Percentiles rank a stretch among this genome's conserved stretches.
Conservation (phyloP, 495 filamentous ascomycete species). For the Penicillium cosmopolitanum region DNA sequence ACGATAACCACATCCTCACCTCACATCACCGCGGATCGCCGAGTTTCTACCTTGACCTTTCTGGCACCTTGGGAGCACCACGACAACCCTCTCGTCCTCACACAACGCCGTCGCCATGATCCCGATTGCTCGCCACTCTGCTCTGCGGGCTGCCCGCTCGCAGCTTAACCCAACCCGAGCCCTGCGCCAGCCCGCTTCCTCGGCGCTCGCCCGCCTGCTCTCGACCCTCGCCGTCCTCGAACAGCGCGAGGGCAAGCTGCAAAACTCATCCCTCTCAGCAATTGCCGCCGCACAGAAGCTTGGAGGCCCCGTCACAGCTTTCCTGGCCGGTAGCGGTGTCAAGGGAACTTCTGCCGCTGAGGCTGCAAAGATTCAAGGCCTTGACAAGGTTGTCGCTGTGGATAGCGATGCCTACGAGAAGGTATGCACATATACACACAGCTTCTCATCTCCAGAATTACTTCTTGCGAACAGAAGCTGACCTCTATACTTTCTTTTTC, state of each 20-base stretch:
- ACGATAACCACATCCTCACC: conserved; percentile 36
- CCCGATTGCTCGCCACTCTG: conserved; percentile 46
- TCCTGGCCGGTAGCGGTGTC: conserved; percentile 82
- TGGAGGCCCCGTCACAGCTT: conserved; percentile 81
- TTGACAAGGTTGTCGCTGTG: conserved; percentile 88
- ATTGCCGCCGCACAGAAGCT: conserved; percentile 86
- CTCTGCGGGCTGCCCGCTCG: conserved; percentile 53
- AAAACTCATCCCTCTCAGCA: conserved; percentile 78
- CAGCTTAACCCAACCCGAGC: conserved; percentile 37
- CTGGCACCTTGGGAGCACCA: conserved; percentile 14
- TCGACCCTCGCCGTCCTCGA: conserved; percentile 92
- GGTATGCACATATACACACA: conserved; percentile 53
- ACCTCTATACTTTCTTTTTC: conserved; percentile 12
- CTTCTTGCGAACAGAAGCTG: neutral
- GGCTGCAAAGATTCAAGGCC: conserved; percentile 84
- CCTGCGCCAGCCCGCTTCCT: conserved; percentile 39
- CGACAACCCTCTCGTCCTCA: conserved; percentile 6
- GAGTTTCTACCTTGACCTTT: conserved; percentile 28
- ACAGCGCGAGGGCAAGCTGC: conserved; percentile 88
- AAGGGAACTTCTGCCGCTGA: conserved; percentile 77
- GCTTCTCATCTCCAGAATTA: neutral
- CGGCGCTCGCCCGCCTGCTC: conserved; percentile 68
- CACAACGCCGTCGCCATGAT: conserved; percentile 39
- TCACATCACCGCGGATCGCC: conserved; percentile 37
- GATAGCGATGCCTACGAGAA: conserved; percentile 92